Conservation (phyloP, 2,329 filamentous ascomycete species). For the Alternaria infectoria region DNA sequence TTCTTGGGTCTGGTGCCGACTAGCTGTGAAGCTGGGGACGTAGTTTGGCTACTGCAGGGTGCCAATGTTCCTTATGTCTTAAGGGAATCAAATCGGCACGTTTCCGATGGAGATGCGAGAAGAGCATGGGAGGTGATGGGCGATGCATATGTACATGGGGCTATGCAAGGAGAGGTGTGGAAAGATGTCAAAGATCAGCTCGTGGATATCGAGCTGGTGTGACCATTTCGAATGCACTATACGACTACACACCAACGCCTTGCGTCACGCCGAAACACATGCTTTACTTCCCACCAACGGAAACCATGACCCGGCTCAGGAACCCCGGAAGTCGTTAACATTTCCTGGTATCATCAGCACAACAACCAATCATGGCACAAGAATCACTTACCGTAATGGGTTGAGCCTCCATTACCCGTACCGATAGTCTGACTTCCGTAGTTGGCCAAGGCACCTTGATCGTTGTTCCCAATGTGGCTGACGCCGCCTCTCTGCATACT, state of each 20-base stretch:
- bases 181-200: neutral
- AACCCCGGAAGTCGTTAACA: neutral
- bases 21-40: neutral
- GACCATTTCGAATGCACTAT: neutral
- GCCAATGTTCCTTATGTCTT: neutral
- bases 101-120: neutral
- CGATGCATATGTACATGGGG: conserved; percentile 1
- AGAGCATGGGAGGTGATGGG: neutral
- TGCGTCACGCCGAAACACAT: too few species aligned
- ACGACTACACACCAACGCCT: too few species aligned
- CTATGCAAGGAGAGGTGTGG: conserved; percentile 4
- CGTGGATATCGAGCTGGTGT: neutral
- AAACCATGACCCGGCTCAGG: neutral
- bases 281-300: neutral
- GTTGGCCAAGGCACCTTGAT: neutral
- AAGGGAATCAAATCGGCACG: neutral
- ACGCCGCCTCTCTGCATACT: neutral
- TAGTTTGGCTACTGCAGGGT: neutral
- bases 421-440: neutral
- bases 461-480: neutral
- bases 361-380: neutral
- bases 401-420: neutral
- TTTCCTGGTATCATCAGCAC: neutral
- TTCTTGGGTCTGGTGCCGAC: neutral
- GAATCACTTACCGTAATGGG: neutral